These are phyloP conservation scores for Moricandia moricandioides DNA, from an alignment of 345 rosid species.

Conservation along the genomic window DNA sequence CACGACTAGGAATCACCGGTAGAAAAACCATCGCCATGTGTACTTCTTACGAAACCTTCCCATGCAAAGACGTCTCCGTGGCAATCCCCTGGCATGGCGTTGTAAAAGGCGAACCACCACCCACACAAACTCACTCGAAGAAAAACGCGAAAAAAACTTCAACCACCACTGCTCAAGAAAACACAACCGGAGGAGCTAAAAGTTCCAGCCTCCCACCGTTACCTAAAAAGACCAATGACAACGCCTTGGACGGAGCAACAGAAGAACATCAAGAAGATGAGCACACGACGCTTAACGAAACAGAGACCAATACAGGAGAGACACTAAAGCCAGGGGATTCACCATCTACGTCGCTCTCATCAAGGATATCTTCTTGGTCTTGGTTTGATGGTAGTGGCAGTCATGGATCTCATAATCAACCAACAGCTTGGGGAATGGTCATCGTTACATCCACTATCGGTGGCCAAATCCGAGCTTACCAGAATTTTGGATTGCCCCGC, in stretches of 20 bases:
- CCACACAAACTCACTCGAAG: slow-evolving; percentile 43
- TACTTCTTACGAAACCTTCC: slow-evolving; percentile 62
- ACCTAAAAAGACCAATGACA: slow-evolving; percentile 61
- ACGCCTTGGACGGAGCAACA: slow-evolving; percentile 33
- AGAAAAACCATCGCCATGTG: slow-evolving; percentile 46
- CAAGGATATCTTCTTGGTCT: slow-evolving; percentile 57
- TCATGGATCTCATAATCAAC: slow-evolving; percentile 45
- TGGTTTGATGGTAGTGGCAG: slow-evolving; percentile 59
- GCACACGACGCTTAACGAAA: slow-evolving; percentile 41
- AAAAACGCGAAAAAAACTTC: slow-evolving; percentile 44
- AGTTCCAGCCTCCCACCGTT: slow-evolving; percentile 63
- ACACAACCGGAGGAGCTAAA: slow-evolving; percentile 36
- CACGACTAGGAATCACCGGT: slow-evolving; percentile 36
- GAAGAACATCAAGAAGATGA: slow-evolving; percentile 47
- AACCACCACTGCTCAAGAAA: slow-evolving; percentile 45
- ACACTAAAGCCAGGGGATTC: slow-evolving; percentile 36
- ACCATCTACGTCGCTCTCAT: slow-evolving; percentile 41
- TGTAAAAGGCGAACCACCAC: slow-evolving; percentile 68
- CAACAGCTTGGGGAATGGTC: slow-evolving; percentile 94
- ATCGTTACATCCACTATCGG: slow-evolving; percentile 82
- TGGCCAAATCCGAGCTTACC: slow-evolving; percentile 81
- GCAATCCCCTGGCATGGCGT: slow-evolving; percentile 83
- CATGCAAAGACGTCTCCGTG: slow-evolving; percentile 78
- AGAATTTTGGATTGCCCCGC: slow-evolving; percentile 84
- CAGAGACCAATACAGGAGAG: slow-evolving; percentile 33